These are phyloP conservation scores for Cladorrhinum sp. DNA, from an alignment of 2,329 filamentous ascomycete species.

Conservation along the genomic window DNA sequence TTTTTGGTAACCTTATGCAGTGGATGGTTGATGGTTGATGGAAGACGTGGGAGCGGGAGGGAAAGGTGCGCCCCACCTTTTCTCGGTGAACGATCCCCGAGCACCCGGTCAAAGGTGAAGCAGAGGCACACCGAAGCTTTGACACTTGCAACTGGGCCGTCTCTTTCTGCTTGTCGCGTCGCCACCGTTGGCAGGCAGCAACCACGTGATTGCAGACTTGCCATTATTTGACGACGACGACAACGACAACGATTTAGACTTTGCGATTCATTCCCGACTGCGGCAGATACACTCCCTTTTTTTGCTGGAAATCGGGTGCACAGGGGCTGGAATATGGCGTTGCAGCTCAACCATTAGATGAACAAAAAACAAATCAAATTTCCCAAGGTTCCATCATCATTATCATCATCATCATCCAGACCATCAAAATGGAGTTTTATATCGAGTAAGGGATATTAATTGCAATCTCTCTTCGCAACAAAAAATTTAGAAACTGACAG, in stretches of 20 bases:
- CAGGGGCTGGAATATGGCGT: not conserved
- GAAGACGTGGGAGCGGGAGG: too few species aligned
- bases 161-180: slow-evolving; percentile 5
- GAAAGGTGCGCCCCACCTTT: not conserved
- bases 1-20: not conserved
- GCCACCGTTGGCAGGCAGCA: slow-evolving; percentile 10
- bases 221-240: slow-evolving; percentile 2
- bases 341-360: not conserved
- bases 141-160: not conserved
- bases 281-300: not conserved
- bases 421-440: slow-evolving; percentile 47
- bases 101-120: not conserved
- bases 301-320: not conserved
- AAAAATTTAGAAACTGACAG: slow-evolving; percentile 5
- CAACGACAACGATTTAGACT: not conserved
- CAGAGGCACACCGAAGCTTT: slow-evolving; percentile 5
- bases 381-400: not conserved
- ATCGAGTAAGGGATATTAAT: slow-evolving; percentile 41
- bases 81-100: not conserved
- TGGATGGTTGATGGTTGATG: not conserved
- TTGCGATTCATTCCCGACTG: not conserved
- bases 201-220: slow-evolving; percentile 9
- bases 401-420: slow-evolving; percentile 5
- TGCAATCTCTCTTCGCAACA: not conserved
- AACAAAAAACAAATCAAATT: not conserved